phyloP scores from a whole-genome alignment of 768 basidiomycete species.

The Lactifluus subvellereus region DNA sequence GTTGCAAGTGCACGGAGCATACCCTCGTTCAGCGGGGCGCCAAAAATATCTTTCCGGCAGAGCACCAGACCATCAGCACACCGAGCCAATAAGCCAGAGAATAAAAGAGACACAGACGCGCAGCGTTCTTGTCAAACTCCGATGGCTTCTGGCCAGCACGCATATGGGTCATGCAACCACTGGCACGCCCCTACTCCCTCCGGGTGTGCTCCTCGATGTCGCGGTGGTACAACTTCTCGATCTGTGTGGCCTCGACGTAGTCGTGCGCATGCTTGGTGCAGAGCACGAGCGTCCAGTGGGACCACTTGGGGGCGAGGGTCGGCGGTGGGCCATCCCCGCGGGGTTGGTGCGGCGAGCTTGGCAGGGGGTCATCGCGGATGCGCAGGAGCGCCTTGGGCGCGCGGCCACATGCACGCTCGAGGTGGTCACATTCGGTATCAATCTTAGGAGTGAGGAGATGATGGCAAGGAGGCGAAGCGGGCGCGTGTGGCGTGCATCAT shows the following conservation, averaged over 20 bases:
- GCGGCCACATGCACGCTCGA: slow-evolving; percentile 19
- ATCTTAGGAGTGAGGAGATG: not conserved
- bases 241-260: slow-evolving; percentile 15
- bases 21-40: slow-evolving; percentile 34
- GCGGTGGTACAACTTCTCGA: slow-evolving; percentile 6
- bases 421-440: slow-evolving; percentile 16
- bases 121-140: not conserved
- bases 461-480: slow-evolving; percentile 13
- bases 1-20: slow-evolving; percentile 31
- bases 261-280: slow-evolving; percentile 17
- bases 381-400: not conserved
- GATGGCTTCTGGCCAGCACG: slow-evolving; percentile 8
- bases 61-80: no score
- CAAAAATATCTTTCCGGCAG: slow-evolving; percentile 34
- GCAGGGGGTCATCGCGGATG: slow-evolving; percentile 9
- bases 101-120: not conserved
- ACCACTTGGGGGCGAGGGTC: slow-evolving; percentile 17
- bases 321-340: slow-evolving; percentile 8
- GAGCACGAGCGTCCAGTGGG: slow-evolving; percentile 13
- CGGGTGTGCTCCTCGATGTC: slow-evolving; percentile 20
- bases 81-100: not conserved
- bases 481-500: slow-evolving; percentile 8
- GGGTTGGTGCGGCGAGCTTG: slow-evolving; percentile 17
- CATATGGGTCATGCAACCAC: slow-evolving; percentile 6
- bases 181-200: slow-evolving; percentile 22